Conservation (phyloP, 2,329 filamentous ascomycete genomes). For the Diplodia mutila region DNA sequence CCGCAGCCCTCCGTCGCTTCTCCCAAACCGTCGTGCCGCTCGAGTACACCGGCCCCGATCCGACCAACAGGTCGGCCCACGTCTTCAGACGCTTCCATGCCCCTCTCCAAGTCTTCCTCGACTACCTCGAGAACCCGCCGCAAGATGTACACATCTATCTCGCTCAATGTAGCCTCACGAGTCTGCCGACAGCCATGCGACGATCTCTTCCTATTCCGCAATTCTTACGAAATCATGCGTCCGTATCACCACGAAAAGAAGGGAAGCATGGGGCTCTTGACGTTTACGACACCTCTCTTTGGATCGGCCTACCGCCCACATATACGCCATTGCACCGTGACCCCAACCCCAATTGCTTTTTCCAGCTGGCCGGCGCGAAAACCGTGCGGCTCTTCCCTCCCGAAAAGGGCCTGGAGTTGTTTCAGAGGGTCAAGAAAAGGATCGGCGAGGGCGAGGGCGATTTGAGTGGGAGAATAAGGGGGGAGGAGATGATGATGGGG, state of each 20-base stretch:
- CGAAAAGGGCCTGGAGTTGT: slow-evolving; percentile 63
- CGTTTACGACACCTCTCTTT: slow-evolving; percentile 84
- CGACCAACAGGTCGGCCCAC: slow-evolving; percentile 33
- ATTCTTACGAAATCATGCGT: slow-evolving; percentile 50
- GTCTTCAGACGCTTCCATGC: slow-evolving; percentile 63
- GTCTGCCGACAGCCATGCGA: slow-evolving; percentile 66
- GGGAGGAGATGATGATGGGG: slow-evolving; percentile 90
- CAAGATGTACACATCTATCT: slow-evolving; percentile 68
- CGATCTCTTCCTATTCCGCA: slow-evolving; percentile 61
- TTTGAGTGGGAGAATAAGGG: slow-evolving; percentile 61
- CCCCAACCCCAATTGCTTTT: slow-evolving; percentile 91
- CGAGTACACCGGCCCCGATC: slow-evolving; percentile 55
- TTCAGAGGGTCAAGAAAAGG: slow-evolving; percentile 52
- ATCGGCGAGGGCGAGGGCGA: slow-evolving; percentile 4
- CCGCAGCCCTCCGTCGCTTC: background rate
- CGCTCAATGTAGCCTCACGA: slow-evolving; percentile 74
- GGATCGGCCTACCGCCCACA: slow-evolving; percentile 84
- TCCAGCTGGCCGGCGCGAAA: slow-evolving; percentile 78
- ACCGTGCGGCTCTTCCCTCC: slow-evolving; percentile 72
- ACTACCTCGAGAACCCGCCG: slow-evolving; percentile 50
- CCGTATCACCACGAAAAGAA: background rate
- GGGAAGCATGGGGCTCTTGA: slow-evolving; percentile 69
- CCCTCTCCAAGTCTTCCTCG: slow-evolving; percentile 67
- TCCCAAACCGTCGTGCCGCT: slow-evolving; percentile 36
- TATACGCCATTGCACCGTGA: slow-evolving; percentile 91